Conservation (phyloP, 345 rosid genomes). For the Reutealis trisperma region DNA sequence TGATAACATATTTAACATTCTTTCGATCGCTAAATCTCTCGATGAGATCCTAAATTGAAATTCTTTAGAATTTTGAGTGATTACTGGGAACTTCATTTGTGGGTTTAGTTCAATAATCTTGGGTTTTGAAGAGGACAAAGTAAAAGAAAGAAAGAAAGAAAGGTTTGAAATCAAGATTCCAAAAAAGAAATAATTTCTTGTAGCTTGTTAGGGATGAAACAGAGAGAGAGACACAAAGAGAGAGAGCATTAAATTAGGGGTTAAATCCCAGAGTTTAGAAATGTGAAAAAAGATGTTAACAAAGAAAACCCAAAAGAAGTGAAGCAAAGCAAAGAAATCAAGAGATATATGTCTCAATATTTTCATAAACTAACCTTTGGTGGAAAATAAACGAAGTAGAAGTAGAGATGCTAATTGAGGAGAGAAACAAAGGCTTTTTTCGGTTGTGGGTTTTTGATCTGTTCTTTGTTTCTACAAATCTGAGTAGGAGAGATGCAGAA, state of each 20-base stretch:
- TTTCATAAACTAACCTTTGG: slow-evolving; percentile 43
- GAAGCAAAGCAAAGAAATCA: slow-evolving; percentile 34
- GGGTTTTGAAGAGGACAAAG: background rate
- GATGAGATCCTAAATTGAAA: background rate
- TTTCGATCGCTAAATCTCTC: background rate
- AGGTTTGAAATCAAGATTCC: background rate
- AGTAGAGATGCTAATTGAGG: slow-evolving; percentile 19
- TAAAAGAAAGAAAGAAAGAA: background rate
- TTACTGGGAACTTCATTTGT: background rate
- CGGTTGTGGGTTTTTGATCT: slow-evolving; percentile 16
- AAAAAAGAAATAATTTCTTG: background rate
- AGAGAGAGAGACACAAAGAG: slow-evolving; percentile 11
- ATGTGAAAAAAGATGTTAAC: slow-evolving; percentile 15
- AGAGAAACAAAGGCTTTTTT: slow-evolving; percentile 23
- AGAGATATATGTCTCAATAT: slow-evolving; percentile 38
- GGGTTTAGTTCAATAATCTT: background rate
- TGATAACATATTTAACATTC: background rate
- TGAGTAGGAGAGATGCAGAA: slow-evolving; percentile 42
- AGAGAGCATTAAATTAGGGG: background rate
- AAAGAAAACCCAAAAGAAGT: slow-evolving; percentile 36
- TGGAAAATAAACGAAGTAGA: slow-evolving; percentile 19
- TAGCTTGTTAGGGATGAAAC: slow-evolving; percentile 9
- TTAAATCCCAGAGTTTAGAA: background rate
- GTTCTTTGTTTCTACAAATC: slow-evolving; percentile 34
- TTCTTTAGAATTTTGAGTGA: background rate